Evolutionary conservation across 2,329 filamentous ascomycete genomes (phyloP).

Genomic region (Phaeosphaeria sp.): DNA sequence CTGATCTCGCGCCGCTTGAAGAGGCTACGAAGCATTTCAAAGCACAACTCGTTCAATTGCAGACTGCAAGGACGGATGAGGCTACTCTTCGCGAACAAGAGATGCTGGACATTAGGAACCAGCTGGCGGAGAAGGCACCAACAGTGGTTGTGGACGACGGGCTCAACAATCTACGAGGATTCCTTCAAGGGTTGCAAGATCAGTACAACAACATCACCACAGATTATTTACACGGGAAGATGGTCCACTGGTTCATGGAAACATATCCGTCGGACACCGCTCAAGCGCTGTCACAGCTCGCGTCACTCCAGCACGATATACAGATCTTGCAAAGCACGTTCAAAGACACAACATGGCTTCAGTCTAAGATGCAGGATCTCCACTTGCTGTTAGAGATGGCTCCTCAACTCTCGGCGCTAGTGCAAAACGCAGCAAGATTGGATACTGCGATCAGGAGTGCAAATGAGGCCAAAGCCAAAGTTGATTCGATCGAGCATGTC

Average conservation of each 20-base stretch:
- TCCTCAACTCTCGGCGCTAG: constrained; percentile 1
- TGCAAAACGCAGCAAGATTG: neutral
- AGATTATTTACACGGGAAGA: constrained; percentile 25
- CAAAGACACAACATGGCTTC: constrained; percentile 3
- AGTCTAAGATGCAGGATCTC: constrained; percentile 1
- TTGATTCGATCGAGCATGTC: neutral
- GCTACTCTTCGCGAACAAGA: neutral
- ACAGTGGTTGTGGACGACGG: neutral
- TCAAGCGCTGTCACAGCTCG: constrained; percentile 7
- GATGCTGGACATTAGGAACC: neutral
- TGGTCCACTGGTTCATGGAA: constrained; percentile 30
- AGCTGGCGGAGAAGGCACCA: constrained; percentile 5
- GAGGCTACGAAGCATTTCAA: too few relatives aligned
- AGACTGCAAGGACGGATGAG: neutral
- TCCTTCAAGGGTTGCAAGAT: constrained; percentile 18
- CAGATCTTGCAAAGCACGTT: constrained; percentile 2
- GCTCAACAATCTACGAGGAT: constrained; percentile 8
- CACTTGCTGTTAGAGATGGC: neutral
- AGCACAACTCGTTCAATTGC: neutral
- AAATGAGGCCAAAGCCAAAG: neutral
- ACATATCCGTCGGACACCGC: constrained; percentile 19
- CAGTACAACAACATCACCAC: constrained; percentile 38
- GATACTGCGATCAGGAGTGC: too few relatives aligned
- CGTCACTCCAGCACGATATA: constrained; percentile 10
- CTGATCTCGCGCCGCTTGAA: too few relatives aligned